Conservation (phyloP, 176 grass and related monocot genomes). For the Alopecurus myosuroides region DNA sequence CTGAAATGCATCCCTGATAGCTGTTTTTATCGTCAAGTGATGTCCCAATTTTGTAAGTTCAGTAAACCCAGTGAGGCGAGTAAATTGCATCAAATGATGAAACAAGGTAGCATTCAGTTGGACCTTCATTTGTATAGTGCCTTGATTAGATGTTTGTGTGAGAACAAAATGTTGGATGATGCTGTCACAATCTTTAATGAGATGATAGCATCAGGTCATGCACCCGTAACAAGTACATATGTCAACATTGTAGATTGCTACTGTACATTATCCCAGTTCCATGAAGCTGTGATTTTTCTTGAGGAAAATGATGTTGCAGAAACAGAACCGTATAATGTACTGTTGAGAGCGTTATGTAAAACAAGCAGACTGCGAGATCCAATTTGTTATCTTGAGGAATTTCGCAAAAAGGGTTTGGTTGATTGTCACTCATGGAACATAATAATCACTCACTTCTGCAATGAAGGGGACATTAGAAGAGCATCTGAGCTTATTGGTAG, state of each 20-base stretch:
- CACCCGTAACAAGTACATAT: slow-evolving; percentile 26
- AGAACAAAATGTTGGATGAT: slow-evolving; percentile 35
- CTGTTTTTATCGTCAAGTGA: slow-evolving; percentile 44
- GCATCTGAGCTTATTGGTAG: slow-evolving; percentile 52
- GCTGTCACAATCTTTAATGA: slow-evolving; percentile 34
- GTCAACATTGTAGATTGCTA: slow-evolving; percentile 34
- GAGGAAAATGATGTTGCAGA: slow-evolving; percentile 37
- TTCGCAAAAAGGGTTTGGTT: slow-evolving; percentile 14
- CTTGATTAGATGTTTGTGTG: slow-evolving; percentile 43
- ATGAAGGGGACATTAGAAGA: slow-evolving; percentile 34
- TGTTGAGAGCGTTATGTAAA: slow-evolving; percentile 38
- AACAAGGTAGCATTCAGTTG: slow-evolving; percentile 21
- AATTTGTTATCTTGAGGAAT: slow-evolving; percentile 34
- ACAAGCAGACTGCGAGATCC: slow-evolving; percentile 28
- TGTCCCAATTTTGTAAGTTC: slow-evolving; percentile 49
- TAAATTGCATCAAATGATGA: slow-evolving; percentile 43
- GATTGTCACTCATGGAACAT: slow-evolving; percentile 50
- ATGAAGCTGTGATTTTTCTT: slow-evolving; percentile 39
- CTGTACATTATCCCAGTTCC: slow-evolving; percentile 36
- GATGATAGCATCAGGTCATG: slow-evolving; percentile 29
- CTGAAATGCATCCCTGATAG: slow-evolving; percentile 26
- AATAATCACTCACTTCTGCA: slow-evolving; percentile 35
- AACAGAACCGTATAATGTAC: slow-evolving; percentile 48
- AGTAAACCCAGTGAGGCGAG: slow-evolving; percentile 35
- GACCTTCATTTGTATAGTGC: slow-evolving; percentile 24